These are phyloP conservation scores for Auricularia sp. DNA, from an alignment of 768 basidiomycete species.

Conservation along the genomic window DNA sequence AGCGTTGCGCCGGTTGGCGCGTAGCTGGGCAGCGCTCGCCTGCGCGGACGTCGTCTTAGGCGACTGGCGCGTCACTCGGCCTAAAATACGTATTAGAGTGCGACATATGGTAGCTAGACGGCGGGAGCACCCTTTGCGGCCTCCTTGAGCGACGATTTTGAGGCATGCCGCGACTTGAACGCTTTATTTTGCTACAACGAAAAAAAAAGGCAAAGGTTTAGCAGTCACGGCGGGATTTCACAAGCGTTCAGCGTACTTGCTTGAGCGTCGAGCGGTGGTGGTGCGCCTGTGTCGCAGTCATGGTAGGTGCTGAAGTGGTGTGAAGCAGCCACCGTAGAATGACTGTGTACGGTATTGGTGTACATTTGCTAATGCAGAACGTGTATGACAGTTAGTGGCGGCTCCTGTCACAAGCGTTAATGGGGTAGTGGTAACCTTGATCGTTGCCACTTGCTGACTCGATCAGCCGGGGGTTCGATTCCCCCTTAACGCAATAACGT, in stretches of 20 bases:
- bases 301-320: not conserved
- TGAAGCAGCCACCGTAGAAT: no score
- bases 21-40: constrained; percentile 53
- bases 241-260: constrained; percentile 39
- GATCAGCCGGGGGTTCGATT: not conserved
- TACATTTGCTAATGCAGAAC: no score
- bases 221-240: not conserved
- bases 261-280: constrained; percentile 78
- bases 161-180: constrained; percentile 86
- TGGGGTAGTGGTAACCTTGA: constrained; percentile 60
- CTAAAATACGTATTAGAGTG: constrained; percentile 23
- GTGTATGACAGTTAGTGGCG: no score
- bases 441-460: constrained; percentile 35
- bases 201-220: constrained; percentile 3
- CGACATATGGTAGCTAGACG: constrained; percentile 1
- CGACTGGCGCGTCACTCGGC: constrained; percentile 45
- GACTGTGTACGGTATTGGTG: no score
- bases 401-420: constrained; percentile 30
- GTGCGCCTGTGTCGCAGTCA: constrained; percentile 30
- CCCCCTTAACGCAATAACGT: not conserved
- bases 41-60: constrained; percentile 40
- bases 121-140: constrained; percentile 60
- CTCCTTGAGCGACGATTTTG: constrained; percentile 76
- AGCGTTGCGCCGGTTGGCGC: constrained; percentile 70
- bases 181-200: constrained; percentile 67